A percentile compares a stretch with the other conserved stretches of the same genome.
These are phyloP conservation scores for Solanum megistacrolobum DNA, from an alignment of 257 asterid genomes.

Conservation along the genomic window DNA sequence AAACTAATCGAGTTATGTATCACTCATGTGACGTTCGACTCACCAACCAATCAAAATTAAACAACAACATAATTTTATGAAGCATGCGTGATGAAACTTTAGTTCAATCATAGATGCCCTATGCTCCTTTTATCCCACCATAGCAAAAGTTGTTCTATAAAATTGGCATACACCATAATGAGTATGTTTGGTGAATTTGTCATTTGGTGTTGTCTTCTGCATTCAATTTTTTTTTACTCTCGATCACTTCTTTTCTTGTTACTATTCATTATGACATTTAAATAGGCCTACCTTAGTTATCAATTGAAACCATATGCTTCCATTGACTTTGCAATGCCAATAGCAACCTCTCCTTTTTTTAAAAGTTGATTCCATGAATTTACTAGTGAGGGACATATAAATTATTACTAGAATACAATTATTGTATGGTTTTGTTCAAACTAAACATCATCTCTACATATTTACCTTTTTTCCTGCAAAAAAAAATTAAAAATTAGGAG, in stretches of 20 bases:
- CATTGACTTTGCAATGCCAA: constrained; percentile 13
- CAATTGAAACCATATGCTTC: not conserved
- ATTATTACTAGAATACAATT: not conserved
- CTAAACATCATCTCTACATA: not conserved
- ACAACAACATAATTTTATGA: not conserved
- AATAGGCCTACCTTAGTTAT: not conserved
- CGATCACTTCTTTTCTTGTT: not conserved
- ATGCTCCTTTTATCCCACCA: not conserved
- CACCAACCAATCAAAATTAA: not conserved
- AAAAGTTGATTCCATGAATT: not conserved
- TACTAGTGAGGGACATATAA: not conserved
- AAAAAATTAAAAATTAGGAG: not conserved
- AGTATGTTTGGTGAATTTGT: not conserved
- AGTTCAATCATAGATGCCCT: not conserved
- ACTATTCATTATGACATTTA: not conserved
- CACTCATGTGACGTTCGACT: not conserved
- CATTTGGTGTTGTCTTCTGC: constrained; percentile 3
- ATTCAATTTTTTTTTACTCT: not conserved
- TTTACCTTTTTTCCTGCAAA: not conserved
- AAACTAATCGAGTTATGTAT: not conserved
- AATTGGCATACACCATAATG: not conserved
- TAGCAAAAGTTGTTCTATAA: not conserved
- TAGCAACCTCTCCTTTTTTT: not conserved
- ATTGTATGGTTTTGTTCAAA: not conserved
- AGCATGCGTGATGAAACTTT: not conserved